Conservation (phyloP, 768 basidiomycete species). For the Cystobasidium ongulense region DNA sequence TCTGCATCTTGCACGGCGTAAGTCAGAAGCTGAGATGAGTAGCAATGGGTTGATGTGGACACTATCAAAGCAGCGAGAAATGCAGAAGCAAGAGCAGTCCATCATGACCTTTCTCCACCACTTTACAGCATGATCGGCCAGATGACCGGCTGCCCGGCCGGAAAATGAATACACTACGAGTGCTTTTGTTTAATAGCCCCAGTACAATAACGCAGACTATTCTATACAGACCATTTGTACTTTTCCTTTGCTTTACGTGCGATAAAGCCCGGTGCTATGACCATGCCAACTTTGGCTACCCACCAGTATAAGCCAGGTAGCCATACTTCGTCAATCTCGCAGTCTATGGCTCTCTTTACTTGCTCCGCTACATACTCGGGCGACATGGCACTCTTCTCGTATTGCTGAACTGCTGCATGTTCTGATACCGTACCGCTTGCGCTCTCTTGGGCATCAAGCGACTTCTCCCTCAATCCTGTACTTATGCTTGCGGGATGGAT, state of each 20-base stretch:
- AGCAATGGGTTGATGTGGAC: too few relatives aligned
- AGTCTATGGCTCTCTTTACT: not conserved
- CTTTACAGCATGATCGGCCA: not conserved
- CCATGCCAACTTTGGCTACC: not conserved
- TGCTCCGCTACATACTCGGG: constrained; percentile 16
- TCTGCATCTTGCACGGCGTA: not conserved
- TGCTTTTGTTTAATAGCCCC: too few relatives aligned
- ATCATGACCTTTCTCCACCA: not conserved
- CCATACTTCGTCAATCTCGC: constrained; percentile 15
- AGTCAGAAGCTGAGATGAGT: not conserved
- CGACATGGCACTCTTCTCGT: constrained; percentile 9
- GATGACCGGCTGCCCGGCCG: not conserved
- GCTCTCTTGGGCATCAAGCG: not conserved
- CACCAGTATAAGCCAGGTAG: constrained; percentile 27
- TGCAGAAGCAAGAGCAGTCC: not conserved
- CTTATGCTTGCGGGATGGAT: constrained; percentile 28
- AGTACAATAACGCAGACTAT: too few relatives aligned
- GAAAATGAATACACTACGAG: too few relatives aligned
- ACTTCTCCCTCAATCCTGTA: not conserved
- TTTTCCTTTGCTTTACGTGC: constrained; percentile 15
- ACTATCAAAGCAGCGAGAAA: too few relatives aligned
- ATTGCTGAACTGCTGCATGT: not conserved
- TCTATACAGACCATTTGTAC: constrained; percentile 12
- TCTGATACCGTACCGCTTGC: not conserved
- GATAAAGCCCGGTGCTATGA: constrained; percentile 1